Base-by-base conservation (phyloP, 306 rosid species). In the Alnus rubra region DNA sequence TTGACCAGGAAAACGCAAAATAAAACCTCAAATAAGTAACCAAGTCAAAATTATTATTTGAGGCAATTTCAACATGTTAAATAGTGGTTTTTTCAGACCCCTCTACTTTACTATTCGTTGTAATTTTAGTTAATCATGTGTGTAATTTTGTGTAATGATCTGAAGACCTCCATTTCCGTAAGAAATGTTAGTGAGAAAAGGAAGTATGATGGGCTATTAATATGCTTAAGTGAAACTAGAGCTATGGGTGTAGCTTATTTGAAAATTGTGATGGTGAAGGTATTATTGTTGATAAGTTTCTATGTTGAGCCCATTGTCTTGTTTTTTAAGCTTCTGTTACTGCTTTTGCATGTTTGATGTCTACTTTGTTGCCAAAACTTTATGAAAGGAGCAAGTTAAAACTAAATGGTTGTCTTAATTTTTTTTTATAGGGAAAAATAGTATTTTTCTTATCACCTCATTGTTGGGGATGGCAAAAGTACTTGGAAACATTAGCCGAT, bases 391-490 rank as follows among this genome's bases (percentile, higher is more conserved):
- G 44, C 44, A 63, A 63, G 0, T 63, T 39, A 63, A 31, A 67
- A 16, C 72, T 62, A 1, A 65, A 44, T 11, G 63, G 56, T 30
- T 48, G 35, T 75, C 76, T 63, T 44, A 67, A 73, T 59, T 54
- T 78, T 50, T 86, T 73, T 68, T 84, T 82, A 49, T 80, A 91
- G 94, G 97, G 52, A 86, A 82, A 82, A 82, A 80, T 76, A 86
- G 91, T 81, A 81, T 78, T 58, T 86, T 87, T 74, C 96, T 91
- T 69, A 88, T 91, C 77, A 90, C 90, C 18, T 97, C 97, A 74
- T 78, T 60, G 84, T 87, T 95, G 88, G 94, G 92, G 76, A 84
- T 90, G 84, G 98, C 97, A 67, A 95, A 92, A 85, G 90, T 75
- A 81, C 86, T 88, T 72, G 82, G 87, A 81, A 83, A 88, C 33